Evolutionary conservation across 495 filamentous ascomycete genomes (phyloP).

Genomic region (Penicillium odoratum): DNA sequence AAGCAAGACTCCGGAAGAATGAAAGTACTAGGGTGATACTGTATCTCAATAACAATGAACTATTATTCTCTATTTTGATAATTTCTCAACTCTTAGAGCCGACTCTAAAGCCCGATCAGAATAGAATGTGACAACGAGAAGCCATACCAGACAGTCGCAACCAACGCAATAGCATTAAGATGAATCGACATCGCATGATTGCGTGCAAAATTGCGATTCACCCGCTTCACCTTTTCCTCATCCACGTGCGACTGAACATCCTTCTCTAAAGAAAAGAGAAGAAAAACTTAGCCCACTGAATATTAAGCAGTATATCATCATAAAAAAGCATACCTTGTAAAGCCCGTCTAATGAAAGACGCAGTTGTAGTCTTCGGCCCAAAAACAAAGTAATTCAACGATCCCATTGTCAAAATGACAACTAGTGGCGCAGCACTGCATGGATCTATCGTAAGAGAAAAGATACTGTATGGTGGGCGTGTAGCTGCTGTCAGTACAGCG

Average conservation of each 20-base stretch:
- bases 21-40: too few relatives aligned
- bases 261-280: slow-evolving; percentile 19
- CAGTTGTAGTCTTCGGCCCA: slow-evolving; percentile 46
- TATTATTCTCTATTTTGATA: neutral
- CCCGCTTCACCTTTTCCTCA: slow-evolving; percentile 33
- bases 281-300: neutral
- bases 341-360: slow-evolving; percentile 44
- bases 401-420: slow-evolving; percentile 38
- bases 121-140: slow-evolving; percentile 41
- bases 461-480: slow-evolving; percentile 44
- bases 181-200: slow-evolving; percentile 59
- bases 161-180: slow-evolving; percentile 52
- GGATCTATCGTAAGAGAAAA: slow-evolving; percentile 33
- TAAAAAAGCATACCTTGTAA: slow-evolving; percentile 38
- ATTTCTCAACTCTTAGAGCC: neutral
- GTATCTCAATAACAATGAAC: too few relatives aligned
- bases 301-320: neutral
- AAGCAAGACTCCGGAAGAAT: too few relatives aligned
- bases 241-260: slow-evolving; percentile 12
- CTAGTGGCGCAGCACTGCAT: slow-evolving; percentile 39
- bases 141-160: slow-evolving; percentile 52
- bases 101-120: slow-evolving; percentile 4
- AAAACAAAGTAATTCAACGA: slow-evolving; percentile 48
- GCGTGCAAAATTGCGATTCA: slow-evolving; percentile 46
- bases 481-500: slow-evolving; percentile 43